Evolutionary conservation across 2,329 filamentous ascomycete species (phyloP), one percentile per base, ranked within the genome.

Genomic region (Beauveria bassiana): DNA sequence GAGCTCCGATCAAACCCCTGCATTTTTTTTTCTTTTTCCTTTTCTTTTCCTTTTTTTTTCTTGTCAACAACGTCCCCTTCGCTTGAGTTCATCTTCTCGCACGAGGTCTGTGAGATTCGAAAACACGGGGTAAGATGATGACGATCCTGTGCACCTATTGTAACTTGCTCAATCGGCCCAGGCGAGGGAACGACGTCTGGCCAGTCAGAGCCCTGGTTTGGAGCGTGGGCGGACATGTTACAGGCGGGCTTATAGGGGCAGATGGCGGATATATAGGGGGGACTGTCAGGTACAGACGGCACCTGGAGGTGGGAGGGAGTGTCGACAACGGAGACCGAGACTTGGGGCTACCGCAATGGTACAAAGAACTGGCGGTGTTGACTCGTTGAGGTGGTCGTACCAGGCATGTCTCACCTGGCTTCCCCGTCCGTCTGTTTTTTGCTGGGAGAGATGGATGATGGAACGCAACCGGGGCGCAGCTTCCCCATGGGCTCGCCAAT

Each of bases 401-500:
- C 54, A 38, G 26, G n/a, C 42, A 47, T 57, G 54, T 57, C 54
- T 57, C 54, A 50, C 43, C 20, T 31, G 22, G 42, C 42, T 46
- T 18, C 52, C 34, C 52, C 31, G 31, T 9, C 24, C 50, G 31
- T 40, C 50, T 7, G 5, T 34, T 34, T 34, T 34, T 34, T 34
- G 31, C 31, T 46, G 20, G 18, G 10, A 46, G 40, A 34, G 40
- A 40, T 26, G 43, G 6, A 14, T 5, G 49, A 60, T 60, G 58
- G 49, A 60, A 60, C 50, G 58, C 49, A 60, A 47, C 58, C 34
- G 40, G 49, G 58, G 40, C 10, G 12, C 24, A 22, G 49, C 50
- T 60, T 60, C 58, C 58, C 58, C 58, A 60, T 53, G 58, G 58
- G 58, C 58, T 60, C 58, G 58, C 40, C 58, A 60, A 60, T 54